Evolutionary conservation across 179 eudicot species (phyloP).

Genomic region (Silene coronaria): DNA sequence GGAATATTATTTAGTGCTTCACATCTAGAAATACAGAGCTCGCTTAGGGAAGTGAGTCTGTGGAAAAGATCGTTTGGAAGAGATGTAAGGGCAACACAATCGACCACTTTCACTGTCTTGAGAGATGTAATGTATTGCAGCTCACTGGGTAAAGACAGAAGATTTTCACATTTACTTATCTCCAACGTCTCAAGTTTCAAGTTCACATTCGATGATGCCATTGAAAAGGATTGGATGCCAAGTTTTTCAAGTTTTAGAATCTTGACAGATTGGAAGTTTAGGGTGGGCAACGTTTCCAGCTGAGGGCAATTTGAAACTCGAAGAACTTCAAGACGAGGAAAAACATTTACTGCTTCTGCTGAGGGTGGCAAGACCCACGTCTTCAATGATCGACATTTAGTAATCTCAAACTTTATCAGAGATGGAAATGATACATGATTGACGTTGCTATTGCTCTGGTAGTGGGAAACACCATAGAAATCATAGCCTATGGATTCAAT

Average conservation of each 20-base stretch:
- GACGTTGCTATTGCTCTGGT: neutral
- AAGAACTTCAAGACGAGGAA: slow-evolving; percentile 15
- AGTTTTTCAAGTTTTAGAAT: neutral
- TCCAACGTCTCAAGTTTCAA: neutral
- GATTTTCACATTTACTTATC: neutral
- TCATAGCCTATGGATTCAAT: neutral
- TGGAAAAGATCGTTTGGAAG: slow-evolving; percentile 14
- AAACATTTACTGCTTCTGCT: neutral
- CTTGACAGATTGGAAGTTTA: neutral
- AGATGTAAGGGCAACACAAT: neutral
- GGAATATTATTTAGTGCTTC: neutral
- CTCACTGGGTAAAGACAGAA: slow-evolving; percentile 11
- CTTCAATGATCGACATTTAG: neutral
- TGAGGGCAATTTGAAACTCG: neutral
- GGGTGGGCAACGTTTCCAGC: neutral
- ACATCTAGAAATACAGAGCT: neutral
- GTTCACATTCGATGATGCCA: neutral
- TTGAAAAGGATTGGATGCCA: neutral
- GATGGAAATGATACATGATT: neutral
- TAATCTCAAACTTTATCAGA: neutral
- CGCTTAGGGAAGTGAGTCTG: neutral
- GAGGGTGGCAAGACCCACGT: slow-evolving; percentile 9
- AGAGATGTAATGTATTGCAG: neutral
- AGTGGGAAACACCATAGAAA: neutral
- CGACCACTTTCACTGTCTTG: neutral